phyloP scores from a whole-genome alignment of 805 yeast species.

The Candida koratica region DNA sequence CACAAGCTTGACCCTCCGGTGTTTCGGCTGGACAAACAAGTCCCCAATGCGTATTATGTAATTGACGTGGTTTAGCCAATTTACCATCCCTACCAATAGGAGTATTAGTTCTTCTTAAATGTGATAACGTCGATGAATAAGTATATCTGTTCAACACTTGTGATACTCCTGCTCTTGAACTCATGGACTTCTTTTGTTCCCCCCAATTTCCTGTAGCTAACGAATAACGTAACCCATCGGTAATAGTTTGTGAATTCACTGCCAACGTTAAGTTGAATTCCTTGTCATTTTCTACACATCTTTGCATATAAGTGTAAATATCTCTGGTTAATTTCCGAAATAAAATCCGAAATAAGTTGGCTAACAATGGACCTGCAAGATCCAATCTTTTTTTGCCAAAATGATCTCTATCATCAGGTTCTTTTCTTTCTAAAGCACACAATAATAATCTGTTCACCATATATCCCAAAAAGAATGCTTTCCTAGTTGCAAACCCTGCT shows the following conservation, averaged over 20 bases:
- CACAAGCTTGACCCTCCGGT: constrained; percentile 99
- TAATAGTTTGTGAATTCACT: constrained; percentile 93
- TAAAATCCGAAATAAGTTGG: constrained; percentile 88
- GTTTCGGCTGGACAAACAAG: constrained; percentile 99
- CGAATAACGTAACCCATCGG: constrained; percentile 95
- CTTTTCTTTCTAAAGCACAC: constrained; percentile 95
- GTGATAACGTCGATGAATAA: constrained; percentile 96
- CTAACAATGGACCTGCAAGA: constrained; percentile 96
- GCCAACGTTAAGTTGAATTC: constrained; percentile 96
- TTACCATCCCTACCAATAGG: constrained; percentile 99
- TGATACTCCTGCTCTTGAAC: constrained; percentile 98
- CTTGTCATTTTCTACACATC: constrained; percentile 96
- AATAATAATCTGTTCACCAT: constrained; percentile 93
- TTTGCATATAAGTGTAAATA: constrained; percentile 96
- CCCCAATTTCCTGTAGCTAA: constrained; percentile 99
- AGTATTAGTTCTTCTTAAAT: constrained; percentile 97
- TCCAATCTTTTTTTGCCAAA: constrained; percentile 98
- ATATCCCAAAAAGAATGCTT: constrained; percentile 95
- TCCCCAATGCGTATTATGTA: constrained; percentile 99
- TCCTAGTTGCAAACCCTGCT: constrained; percentile 94
- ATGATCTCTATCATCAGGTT: constrained; percentile 98
- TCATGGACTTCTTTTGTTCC: constrained; percentile 99
- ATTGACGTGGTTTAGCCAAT: constrained; percentile 96
- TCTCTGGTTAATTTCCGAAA: constrained; percentile 95
- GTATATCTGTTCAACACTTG: constrained; percentile 98